Conservation (phyloP, 371 early-diverging fungal species). For the Mucor circinelloides region DNA sequence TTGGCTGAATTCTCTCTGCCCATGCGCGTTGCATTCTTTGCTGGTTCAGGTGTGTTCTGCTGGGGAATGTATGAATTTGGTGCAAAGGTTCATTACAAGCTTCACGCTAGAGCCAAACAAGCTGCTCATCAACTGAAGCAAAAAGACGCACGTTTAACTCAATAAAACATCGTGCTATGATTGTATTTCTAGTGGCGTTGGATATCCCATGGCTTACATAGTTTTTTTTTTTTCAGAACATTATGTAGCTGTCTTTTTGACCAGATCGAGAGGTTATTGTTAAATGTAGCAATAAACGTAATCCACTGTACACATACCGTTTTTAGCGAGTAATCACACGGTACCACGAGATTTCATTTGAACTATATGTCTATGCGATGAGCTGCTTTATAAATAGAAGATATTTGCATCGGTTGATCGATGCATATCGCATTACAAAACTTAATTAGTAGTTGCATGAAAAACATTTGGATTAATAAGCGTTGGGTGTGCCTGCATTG, state of each 20-base stretch:
- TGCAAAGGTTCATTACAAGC: constrained; percentile 12
- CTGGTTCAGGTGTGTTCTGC: constrained; percentile 31
- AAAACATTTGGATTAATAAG: background rate
- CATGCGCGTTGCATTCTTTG: constrained; percentile 33
- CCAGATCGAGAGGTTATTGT: background rate
- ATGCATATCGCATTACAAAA: background rate
- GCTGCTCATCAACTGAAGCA: background rate
- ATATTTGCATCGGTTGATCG: background rate
- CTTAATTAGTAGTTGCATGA: background rate
- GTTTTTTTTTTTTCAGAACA: background rate
- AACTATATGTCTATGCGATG: background rate
- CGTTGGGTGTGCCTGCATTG: background rate
- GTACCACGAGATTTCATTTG: background rate
- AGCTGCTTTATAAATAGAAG: background rate
- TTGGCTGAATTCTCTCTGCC: constrained; percentile 27
- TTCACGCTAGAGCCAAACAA: constrained; percentile 9
- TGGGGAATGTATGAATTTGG: constrained; percentile 50
- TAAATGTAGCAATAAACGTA: background rate
- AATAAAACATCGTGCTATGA: background rate
- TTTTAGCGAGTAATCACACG: background rate
- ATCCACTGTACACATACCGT: background rate
- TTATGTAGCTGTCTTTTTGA: background rate
- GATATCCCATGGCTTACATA: too few relatives aligned
- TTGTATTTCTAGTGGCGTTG: background rate
- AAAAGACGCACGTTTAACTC: background rate